Evolutionary conservation across 2,329 filamentous ascomycete genomes (phyloP).

Genomic region (Beauveria rudraprayagi): DNA sequence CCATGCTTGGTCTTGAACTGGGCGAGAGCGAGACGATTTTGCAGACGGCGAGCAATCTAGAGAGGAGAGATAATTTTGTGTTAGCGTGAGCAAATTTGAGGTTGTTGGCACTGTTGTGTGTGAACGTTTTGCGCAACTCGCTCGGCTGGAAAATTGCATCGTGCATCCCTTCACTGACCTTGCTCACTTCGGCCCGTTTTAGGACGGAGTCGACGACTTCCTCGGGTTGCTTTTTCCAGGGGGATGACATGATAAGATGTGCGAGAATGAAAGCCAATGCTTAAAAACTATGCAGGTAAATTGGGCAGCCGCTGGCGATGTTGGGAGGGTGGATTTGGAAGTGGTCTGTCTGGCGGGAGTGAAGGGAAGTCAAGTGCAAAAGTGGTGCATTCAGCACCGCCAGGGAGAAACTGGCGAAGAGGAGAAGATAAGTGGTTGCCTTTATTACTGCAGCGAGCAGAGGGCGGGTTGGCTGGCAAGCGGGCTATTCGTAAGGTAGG

Average conservation of each 20-base stretch:
- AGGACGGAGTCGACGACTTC: conserved; percentile 60
- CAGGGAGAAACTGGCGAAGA: not conserved
- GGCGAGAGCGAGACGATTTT: conserved; percentile 88
- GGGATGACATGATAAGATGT: conserved; percentile 45
- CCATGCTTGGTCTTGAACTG: conserved; percentile 97
- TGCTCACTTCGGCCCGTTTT: conserved; percentile 66
- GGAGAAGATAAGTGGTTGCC: not conserved
- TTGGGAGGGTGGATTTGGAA: not conserved
- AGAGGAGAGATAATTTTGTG: conserved; percentile 14
- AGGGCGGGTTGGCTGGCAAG: not conserved
- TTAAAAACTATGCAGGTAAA: not conserved
- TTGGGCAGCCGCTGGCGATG: not conserved
- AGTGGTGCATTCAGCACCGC: not conserved
- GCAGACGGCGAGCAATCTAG: conserved; percentile 86
- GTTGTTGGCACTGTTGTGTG: not conserved
- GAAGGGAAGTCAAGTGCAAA: conserved; percentile 8
- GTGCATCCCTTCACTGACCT: conserved; percentile 42
- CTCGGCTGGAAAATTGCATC: conserved; percentile 1
- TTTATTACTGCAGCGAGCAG: not conserved
- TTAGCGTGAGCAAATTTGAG: not conserved
- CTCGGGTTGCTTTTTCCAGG: conserved; percentile 56
- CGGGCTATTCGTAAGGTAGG: not conserved
- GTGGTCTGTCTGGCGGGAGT: not conserved
- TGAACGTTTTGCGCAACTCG: not conserved
- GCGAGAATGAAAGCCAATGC: not conserved